Evolutionary conservation across 2,329 filamentous ascomycete species (phyloP), one percentile per base, ranked within the genome.

Genomic region (Penicillium sp.): DNA sequence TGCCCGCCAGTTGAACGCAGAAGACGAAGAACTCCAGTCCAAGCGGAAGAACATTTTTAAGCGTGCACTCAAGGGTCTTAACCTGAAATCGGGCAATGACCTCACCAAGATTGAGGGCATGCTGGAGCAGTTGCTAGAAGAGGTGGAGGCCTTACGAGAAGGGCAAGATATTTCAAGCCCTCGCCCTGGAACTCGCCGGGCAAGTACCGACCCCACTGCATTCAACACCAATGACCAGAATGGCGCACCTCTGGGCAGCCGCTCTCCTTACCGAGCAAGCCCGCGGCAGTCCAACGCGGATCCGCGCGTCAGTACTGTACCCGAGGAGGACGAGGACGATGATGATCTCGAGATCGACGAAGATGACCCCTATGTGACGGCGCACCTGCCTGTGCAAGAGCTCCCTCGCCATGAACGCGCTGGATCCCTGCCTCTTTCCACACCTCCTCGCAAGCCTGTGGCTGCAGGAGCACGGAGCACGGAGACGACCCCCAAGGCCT

Each of bases 11-110:
- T 66, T 65, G 61, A 76, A 74, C 22, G 69, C 74, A 11, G 78
- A 82, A 8, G 80, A 82, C 16, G 81, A 84, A 28, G 83, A 86
- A 41, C 64, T 79, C 36, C 79, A 86, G 20, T 79, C 82, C 40
- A 96, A 96, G 81, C 91, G 90, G 68, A 89, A 90, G 73, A 96
- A 90, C 67, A 83, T 99, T n/a, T 94, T 97, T 76, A 89, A 88
- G 64, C 86, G 92, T 56, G 94, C 94, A n/a, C 79, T 99, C 44
- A 92, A 95, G 69, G 92, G 92, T 3, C 78, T 99, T 44, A 90
- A 90, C 62, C 82, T 88, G 66, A 95, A 94, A 76, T 92, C 90
- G 46, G 86, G 88, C 7, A 92, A 88, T 63, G 94, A 99, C 63
- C 81, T 96, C 46, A 84, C 85, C 58, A 88, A 90, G 62, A 96